Conservation (phyloP, 345 rosid genomes). For the Bruguiera sexangula region DNA sequence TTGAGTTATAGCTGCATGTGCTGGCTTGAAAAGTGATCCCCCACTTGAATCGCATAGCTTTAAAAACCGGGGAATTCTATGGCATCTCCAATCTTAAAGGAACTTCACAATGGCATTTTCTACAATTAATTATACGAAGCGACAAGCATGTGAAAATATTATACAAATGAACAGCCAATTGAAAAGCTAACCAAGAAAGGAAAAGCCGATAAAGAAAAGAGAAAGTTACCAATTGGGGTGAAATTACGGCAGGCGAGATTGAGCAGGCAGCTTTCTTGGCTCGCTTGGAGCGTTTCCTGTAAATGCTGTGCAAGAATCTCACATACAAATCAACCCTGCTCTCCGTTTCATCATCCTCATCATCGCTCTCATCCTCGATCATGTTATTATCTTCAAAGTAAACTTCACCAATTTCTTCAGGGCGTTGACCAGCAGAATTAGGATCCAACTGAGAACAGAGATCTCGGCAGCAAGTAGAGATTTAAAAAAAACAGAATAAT, state of each 20-base stretch:
- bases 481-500: neutral
- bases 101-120: neutral
- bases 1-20: no score
- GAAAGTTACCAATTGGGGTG: constrained; percentile 53
- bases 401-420: constrained; percentile 35
- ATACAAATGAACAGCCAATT: neutral
- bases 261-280: constrained; percentile 74
- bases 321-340: constrained; percentile 68
- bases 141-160: neutral
- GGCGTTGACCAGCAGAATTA: constrained; percentile 30
- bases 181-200: neutral
- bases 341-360: constrained; percentile 50
- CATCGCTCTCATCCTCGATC: constrained; percentile 41
- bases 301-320: constrained; percentile 62
- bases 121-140: neutral
- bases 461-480: neutral
- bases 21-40: no score
- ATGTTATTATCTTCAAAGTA: constrained; percentile 39
- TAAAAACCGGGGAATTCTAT: no score
- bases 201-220: neutral
- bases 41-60: no score
- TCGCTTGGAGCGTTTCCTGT: constrained; percentile 56
- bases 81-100: no score
- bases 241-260: constrained; percentile 56
- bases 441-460: constrained; percentile 31